Evolutionary conservation across 768 basidiomycete genomes (phyloP).

Genomic region (Rhodosporidiobolus odoratus): DNA sequence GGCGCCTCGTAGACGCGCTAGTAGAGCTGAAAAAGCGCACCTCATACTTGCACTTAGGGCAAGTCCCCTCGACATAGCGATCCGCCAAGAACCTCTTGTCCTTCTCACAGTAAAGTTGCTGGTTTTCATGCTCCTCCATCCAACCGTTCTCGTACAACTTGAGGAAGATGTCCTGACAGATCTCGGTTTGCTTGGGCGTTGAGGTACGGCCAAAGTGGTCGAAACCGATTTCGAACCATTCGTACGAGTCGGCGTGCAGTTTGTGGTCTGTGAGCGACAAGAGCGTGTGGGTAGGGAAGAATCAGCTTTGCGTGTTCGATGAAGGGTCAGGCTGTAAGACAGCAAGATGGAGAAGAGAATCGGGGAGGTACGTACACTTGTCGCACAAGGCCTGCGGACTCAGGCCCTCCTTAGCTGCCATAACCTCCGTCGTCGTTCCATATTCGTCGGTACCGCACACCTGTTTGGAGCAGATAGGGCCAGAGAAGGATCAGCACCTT

Average conservation of each 20-base stretch:
- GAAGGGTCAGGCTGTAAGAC: neutral
- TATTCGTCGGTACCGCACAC: slow-evolving; percentile 99
- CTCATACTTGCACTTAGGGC: slow-evolving; percentile 84
- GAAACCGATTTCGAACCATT: slow-evolving; percentile 97
- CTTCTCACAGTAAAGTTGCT: slow-evolving; percentile 89
- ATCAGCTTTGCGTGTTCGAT: too few relatives aligned
- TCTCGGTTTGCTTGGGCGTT: slow-evolving; percentile 78
- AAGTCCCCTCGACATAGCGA: slow-evolving; percentile 95
- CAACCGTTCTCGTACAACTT: slow-evolving; percentile 72
- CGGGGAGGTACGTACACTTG: slow-evolving; percentile 34
- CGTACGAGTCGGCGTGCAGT: slow-evolving; percentile 84
- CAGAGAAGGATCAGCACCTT: neutral
- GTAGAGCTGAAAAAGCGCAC: slow-evolving; percentile 52
- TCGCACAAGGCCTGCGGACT: slow-evolving; percentile 55
- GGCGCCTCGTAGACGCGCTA: too few relatives aligned
- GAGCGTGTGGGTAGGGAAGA: slow-evolving; percentile 28
- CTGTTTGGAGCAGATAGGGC: slow-evolving; percentile 15
- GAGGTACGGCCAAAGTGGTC: slow-evolving; percentile 96
- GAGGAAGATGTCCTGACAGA: slow-evolving; percentile 81
- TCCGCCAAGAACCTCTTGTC: slow-evolving; percentile 75
- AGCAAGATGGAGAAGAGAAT: neutral
- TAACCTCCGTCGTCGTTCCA: slow-evolving; percentile 98
- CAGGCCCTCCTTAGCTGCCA: slow-evolving; percentile 80
- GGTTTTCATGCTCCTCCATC: slow-evolving; percentile 75
- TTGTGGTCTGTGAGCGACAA: slow-evolving; percentile 63